A percentile compares a stretch with the other conserved stretches of the same genome.
Evolutionary conservation across 2,329 filamentous ascomycete genomes (phyloP).

Genomic region (Nannizzia gypsea): DNA sequence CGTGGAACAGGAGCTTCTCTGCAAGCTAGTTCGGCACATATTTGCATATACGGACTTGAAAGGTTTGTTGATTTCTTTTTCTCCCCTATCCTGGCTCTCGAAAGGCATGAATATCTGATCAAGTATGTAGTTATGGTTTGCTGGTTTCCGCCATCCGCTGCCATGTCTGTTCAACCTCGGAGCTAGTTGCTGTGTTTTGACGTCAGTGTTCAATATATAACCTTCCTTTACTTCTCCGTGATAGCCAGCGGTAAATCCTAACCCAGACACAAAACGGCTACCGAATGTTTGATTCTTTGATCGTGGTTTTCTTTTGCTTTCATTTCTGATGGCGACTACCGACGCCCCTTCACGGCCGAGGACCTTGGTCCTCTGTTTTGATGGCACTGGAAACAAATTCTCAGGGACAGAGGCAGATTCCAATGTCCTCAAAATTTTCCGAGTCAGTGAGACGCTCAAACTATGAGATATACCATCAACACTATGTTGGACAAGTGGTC

Average conservation of each 20-base stretch:
- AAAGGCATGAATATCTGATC: background rate
- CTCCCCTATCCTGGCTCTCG: background rate
- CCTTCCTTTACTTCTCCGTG: background rate
- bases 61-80: background rate
- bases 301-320: background rate
- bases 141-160: background rate
- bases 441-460: slow-evolving; percentile 8
- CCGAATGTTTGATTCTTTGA: background rate
- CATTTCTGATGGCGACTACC: background rate
- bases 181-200: background rate
- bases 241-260: background rate
- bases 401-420: slow-evolving; percentile 35
- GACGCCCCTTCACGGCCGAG: slow-evolving; percentile 7
- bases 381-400: slow-evolving; percentile 23
- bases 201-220: background rate
- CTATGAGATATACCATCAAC: background rate
- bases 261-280: background rate
- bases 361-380: slow-evolving; percentile 18
- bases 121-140: background rate
- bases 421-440: slow-evolving; percentile 42
- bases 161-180: background rate
- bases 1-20: background rate
- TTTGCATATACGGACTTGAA: background rate
- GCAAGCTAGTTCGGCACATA: background rate
- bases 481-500: background rate